These are phyloP conservation scores for Fistulifera pelliculosa DNA, from an alignment of 108 stramenopile genomes.

Conservation along the genomic window DNA sequence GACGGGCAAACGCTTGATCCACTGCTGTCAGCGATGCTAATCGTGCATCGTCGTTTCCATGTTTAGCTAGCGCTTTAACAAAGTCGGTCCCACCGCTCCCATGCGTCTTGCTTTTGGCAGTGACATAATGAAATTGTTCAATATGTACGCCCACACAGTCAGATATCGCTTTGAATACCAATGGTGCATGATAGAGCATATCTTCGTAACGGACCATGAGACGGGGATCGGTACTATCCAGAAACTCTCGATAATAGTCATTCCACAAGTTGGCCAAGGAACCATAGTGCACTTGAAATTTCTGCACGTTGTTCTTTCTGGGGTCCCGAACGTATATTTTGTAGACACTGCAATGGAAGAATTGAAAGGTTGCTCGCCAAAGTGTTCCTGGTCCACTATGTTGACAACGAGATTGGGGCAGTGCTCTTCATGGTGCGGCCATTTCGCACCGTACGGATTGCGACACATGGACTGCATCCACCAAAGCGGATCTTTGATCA, in stretches of 20 bases:
- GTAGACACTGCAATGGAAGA: no score
- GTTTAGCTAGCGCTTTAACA: background rate
- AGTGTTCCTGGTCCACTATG: background rate
- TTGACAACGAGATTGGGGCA: background rate
- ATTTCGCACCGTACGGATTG: background rate
- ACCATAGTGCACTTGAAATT: slow-evolving; percentile 9
- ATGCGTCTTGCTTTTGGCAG: background rate
- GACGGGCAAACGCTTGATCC: no score
- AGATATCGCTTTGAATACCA: slow-evolving; percentile 12
- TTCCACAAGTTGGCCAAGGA: slow-evolving; percentile 60
- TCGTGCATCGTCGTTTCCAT: background rate
- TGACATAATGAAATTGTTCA: background rate
- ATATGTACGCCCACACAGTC: background rate
- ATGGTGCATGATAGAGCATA: slow-evolving; percentile 57
- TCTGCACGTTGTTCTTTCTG: background rate
- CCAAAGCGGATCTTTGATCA: background rate
- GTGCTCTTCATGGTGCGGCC: background rate
- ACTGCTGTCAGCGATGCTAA: no score
- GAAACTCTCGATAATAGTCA: slow-evolving; percentile 53
- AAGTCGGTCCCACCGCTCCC: background rate
- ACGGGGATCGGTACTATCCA: slow-evolving; percentile 42
- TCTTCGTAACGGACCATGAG: slow-evolving; percentile 73
- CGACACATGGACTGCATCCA: slow-evolving; percentile 6
- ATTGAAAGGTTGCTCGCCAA: no score
- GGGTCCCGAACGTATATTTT: no score